Percentiles rank a stretch among this genome's conserved stretches.
Conservation (phyloP, 352 stramenopile species). For the Phytophthora quininea region DNA sequence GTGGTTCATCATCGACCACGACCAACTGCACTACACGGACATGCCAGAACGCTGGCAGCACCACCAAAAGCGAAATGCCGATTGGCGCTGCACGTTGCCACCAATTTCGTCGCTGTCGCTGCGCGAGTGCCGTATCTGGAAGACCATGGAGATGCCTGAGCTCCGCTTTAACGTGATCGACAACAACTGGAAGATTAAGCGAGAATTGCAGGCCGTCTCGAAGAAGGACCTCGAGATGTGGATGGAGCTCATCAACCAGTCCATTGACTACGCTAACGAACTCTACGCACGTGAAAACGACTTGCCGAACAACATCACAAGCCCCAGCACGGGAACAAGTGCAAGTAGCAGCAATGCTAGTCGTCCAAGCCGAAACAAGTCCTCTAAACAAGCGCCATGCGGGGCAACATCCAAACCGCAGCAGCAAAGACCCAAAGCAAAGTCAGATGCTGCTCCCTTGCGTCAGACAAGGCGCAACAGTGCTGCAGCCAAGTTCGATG, state of each 20-base stretch:
- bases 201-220: constrained; percentile 69
- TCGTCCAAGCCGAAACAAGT: constrained; percentile 29
- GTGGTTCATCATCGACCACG: constrained; percentile 70
- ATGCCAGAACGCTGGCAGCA: constrained; percentile 37
- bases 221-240: constrained; percentile 68
- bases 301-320: constrained; percentile 44
- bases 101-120: constrained; percentile 68
- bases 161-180: constrained; percentile 81
- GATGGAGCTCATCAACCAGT: constrained; percentile 78
- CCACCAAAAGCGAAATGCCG: constrained; percentile 29
- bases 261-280: constrained; percentile 79
- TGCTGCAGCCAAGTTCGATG: constrained; percentile 30
- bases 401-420: constrained; percentile 17
- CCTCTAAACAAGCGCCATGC: constrained; percentile 19
- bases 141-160: constrained; percentile 88
- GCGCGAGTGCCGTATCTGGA: constrained; percentile 82
- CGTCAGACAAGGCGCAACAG: constrained; percentile 38
- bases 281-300: constrained; percentile 39
- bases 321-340: constrained; percentile 25
- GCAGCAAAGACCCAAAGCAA: constrained; percentile 21
- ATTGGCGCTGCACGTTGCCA: constrained; percentile 37
- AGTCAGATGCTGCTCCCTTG: constrained; percentile 18
- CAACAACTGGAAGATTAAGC: constrained; percentile 83
- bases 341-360: constrained; percentile 40
- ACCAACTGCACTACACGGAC: constrained; percentile 78